Evolutionary conservation across 805 yeast species (phyloP).

Genomic region (Starmerella bombi): DNA sequence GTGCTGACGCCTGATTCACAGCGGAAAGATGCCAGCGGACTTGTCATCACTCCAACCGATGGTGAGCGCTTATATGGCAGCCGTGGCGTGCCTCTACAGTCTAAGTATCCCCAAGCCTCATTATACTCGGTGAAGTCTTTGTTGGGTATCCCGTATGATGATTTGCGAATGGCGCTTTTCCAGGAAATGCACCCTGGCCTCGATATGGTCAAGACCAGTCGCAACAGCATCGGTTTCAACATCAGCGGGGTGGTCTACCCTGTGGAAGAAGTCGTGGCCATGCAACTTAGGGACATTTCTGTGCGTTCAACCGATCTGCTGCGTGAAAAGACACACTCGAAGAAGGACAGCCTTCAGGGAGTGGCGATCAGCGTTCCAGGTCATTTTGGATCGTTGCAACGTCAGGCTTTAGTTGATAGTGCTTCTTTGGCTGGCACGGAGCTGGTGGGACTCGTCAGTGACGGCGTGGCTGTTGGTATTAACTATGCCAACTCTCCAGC

Average conservation of each 20-base stretch:
- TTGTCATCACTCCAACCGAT: conserved; percentile 38
- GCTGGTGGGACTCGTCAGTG: conserved; percentile 62
- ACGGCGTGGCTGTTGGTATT: conserved; percentile 82
- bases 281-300: conserved; percentile 58
- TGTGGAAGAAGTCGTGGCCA: conserved; percentile 72
- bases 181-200: conserved; percentile 48
- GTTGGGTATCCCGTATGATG: conserved; percentile 44
- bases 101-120: conserved; percentile 62
- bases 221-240: conserved; percentile 46
- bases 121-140: conserved; percentile 55
- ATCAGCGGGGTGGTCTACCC: conserved; percentile 39
- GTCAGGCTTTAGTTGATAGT: conserved; percentile 60
- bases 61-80: conserved; percentile 62
- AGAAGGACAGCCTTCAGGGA: conserved; percentile 36
- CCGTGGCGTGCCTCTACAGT: conserved; percentile 51
- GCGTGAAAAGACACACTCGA: conserved; percentile 37
- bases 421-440: conserved; percentile 55
- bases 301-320: conserved; percentile 51
- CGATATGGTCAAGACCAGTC: conserved; percentile 29
- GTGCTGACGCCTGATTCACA: conserved; percentile 82
- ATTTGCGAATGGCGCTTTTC: conserved; percentile 37
- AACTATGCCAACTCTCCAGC: conserved; percentile 53
- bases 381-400: conserved; percentile 47
- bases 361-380: conserved; percentile 71
- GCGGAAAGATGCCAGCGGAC: conserved; percentile 74